A percentile compares a stretch with the other conserved stretches of the same genome.
Conservation (phyloP, 306 rosid genomes). For the Sindora glabra region DNA sequence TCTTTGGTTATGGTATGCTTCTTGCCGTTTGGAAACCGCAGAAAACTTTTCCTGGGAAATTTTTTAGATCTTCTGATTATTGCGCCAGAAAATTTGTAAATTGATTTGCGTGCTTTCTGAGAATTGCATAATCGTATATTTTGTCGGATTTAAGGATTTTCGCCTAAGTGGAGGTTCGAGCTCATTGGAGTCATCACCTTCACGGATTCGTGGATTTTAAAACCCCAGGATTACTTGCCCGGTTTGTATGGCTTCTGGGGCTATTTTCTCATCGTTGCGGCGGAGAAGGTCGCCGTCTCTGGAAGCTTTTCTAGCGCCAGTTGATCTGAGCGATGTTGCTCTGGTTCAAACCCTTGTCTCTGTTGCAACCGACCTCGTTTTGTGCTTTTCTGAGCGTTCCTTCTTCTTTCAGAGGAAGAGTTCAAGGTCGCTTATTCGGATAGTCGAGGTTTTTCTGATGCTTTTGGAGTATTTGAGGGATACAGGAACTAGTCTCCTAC, state of each 20-base stretch:
- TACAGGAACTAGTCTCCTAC: conserved; percentile 26
- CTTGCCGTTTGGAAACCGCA: neutral
- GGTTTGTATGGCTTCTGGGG: conserved; percentile 65
- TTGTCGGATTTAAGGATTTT: neutral
- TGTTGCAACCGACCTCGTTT: conserved; percentile 46
- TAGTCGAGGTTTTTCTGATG: conserved; percentile 51
- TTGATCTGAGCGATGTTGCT: conserved; percentile 60
- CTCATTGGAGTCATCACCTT: neutral
- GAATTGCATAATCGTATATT: neutral
- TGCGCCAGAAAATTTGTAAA: neutral
- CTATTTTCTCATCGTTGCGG: conserved; percentile 76
- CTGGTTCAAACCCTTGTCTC: conserved; percentile 57
- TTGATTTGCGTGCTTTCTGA: neutral
- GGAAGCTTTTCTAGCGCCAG: conserved; percentile 87
- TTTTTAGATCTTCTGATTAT: conserved; percentile 29
- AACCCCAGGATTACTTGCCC: conserved; percentile 9
- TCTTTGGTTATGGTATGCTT: neutral
- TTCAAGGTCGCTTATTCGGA: conserved; percentile 61
- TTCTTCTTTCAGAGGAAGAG: conserved; percentile 67
- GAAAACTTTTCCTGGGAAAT: neutral
- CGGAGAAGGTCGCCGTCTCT: conserved; percentile 85
- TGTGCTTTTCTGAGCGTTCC: conserved; percentile 38
- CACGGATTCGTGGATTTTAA: neutral
- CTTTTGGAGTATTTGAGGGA: conserved; percentile 62
- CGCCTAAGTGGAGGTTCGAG: neutral